Evolutionary conservation across 73 alveolate genomes (phyloP).

Genomic region (Paramecium sexaurelia): DNA sequence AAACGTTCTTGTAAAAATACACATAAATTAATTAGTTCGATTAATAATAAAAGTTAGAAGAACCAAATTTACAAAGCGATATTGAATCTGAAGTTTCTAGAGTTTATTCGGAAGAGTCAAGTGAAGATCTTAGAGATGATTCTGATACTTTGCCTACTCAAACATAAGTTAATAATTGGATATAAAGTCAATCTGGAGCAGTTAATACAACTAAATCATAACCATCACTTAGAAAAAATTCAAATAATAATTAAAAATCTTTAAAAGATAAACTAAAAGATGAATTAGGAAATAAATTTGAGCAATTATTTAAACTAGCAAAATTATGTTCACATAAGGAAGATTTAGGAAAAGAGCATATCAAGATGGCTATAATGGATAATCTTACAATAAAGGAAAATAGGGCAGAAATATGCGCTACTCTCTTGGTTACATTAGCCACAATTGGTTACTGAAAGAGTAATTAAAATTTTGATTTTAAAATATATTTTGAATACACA

Average conservation of each 20-base stretch:
- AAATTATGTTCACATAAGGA: neutral
- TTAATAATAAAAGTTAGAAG: neutral
- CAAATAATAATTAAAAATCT: too few relatives aligned
- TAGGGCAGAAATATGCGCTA: neutral
- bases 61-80: neutral
- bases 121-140: neutral
- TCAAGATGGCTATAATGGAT: neutral
- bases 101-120: neutral
- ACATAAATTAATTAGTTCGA: neutral
- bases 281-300: neutral
- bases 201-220: neutral
- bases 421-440: neutral
- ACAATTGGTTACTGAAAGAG: neutral
- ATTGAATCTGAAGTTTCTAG: neutral
- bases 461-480: neutral
- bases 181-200: neutral
- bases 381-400: neutral
- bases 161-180: slow-evolving; percentile 23
- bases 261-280: neutral
- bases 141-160: neutral
- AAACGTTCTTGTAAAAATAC: neutral
- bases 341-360: neutral
- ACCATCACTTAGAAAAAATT: neutral
- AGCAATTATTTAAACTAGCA: neutral
- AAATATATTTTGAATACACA: neutral